These are phyloP conservation scores for Colletotrichum sp. DNA, from an alignment of 2,329 filamentous ascomycete species.

Conservation along the genomic window DNA sequence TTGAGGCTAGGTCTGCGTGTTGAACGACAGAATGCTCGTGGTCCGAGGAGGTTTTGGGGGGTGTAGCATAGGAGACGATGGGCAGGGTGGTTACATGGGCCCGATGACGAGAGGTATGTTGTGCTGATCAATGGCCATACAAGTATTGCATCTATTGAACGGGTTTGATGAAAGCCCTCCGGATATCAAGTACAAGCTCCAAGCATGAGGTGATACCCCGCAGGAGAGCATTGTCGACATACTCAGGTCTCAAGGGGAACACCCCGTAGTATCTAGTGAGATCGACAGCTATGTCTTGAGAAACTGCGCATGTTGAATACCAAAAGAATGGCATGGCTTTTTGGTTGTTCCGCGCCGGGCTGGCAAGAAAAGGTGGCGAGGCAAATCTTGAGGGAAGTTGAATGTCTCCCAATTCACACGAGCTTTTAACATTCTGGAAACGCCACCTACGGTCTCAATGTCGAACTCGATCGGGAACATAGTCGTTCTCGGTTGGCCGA, in stretches of 20 bases:
- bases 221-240: neutral
- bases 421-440: rapidly evolving
- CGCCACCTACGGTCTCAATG: no score
- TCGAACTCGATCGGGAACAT: rapidly evolving
- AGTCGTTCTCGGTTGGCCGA: neutral
- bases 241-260: neutral
- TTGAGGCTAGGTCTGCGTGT: neutral
- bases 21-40: neutral
- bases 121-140: neutral
- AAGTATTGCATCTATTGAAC: rapidly evolving
- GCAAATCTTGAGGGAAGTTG: neutral
- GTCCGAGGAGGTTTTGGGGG: neutral
- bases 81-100: neutral
- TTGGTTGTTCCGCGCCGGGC: rapidly evolving
- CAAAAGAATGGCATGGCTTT: neutral
- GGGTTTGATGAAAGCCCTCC: rapidly evolving
- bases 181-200: neutral
- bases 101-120: neutral
- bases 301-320: neutral
- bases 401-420: neutral
- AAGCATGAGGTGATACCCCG: neutral
- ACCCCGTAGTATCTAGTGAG: neutral
- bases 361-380: neutral
- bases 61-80: neutral
- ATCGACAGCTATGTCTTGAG: neutral